A percentile compares a stretch with the other conserved stretches of the same genome.
Evolutionary conservation across 2,329 filamentous ascomycete species (phyloP).

Genomic region (Aspergillus oerlinghausenensis): DNA sequence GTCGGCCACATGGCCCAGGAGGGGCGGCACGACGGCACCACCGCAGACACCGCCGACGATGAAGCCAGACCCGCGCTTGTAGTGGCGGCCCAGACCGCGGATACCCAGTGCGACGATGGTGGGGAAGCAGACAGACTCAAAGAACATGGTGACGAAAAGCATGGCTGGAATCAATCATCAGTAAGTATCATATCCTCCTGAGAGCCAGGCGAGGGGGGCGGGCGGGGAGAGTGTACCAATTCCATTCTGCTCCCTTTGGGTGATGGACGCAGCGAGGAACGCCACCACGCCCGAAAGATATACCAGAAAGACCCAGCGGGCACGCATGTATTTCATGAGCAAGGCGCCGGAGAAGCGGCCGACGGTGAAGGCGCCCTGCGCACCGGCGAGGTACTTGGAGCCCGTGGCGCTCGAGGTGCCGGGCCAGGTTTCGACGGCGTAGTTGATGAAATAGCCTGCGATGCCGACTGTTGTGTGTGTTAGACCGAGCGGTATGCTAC

Average conservation of each 20-base stretch:
- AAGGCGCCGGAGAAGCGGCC: constrained; percentile 66
- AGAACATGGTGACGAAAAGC: constrained; percentile 68
- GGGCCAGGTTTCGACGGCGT: constrained; percentile 57
- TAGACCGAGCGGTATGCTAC: background rate
- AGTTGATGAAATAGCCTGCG: constrained; percentile 67
- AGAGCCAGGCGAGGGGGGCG: no score
- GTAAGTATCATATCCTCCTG: background rate
- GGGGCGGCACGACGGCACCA: constrained; percentile 68
- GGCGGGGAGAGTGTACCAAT: constrained; percentile 26
- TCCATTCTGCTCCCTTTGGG: constrained; percentile 44
- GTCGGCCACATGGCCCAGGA: constrained; percentile 66
- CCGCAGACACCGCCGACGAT: constrained; percentile 69
- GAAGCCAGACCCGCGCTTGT: constrained; percentile 69
- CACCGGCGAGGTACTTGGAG: constrained; percentile 67
- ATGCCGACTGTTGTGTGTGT: constrained; percentile 36
- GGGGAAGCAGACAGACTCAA: constrained; percentile 78
- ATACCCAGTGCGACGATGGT: constrained; percentile 76
- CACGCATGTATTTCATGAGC: constrained; percentile 63
- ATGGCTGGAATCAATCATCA: constrained; percentile 37
- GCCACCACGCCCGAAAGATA: constrained; percentile 63
- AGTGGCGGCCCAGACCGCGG: constrained; percentile 69
- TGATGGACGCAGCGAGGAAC: constrained; percentile 50
- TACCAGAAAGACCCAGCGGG: constrained; percentile 65
- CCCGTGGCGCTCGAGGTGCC: constrained; percentile 52
- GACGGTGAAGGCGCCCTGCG: constrained; percentile 66